These are phyloP conservation scores for Mucor indicus DNA, from an alignment of 371 early-diverging fungal genomes.

Conservation along the genomic window DNA sequence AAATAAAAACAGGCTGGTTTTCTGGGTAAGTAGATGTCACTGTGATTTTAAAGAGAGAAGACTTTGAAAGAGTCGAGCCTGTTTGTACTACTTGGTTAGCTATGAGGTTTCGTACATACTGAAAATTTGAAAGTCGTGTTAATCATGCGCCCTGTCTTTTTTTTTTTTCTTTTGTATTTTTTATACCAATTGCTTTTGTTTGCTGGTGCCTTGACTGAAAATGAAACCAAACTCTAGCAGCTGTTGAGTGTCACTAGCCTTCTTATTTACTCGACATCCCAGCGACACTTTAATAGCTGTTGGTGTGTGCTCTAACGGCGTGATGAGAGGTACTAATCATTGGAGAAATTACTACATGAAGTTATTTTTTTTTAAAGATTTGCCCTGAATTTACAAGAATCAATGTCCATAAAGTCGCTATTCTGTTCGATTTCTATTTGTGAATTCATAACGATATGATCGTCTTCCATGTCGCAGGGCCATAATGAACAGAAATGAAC, in stretches of 20 bases:
- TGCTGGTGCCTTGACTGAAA: slow-evolving; percentile 16
- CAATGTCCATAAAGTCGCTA: background rate
- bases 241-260: slow-evolving; percentile 19
- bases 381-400: background rate
- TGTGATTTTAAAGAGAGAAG: slow-evolving; percentile 10
- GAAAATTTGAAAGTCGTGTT: background rate
- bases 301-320: slow-evolving; percentile 5
- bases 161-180: background rate
- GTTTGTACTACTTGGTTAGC: slow-evolving; percentile 6
- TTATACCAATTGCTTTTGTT: slow-evolving; percentile 23
- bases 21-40: slow-evolving; percentile 29
- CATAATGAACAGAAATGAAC: slow-evolving; percentile 28
- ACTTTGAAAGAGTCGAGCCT: slow-evolving; percentile 1
- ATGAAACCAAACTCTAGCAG: slow-evolving; percentile 23
- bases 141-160: background rate
- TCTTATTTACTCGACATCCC: slow-evolving; percentile 9
- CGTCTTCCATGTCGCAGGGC: slow-evolving; percentile 20
- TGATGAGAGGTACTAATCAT: slow-evolving; percentile 1
- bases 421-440: background rate
- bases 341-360: background rate
- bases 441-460: slow-evolving; percentile 10
- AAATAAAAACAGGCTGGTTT: slow-evolving; percentile 16
- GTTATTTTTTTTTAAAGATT: background rate
- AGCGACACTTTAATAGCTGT: slow-evolving; percentile 18
- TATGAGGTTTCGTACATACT: slow-evolving; percentile 18